Base-by-base conservation (phyloP, 345 rosid species). In the Pugionium cornutum region DNA sequence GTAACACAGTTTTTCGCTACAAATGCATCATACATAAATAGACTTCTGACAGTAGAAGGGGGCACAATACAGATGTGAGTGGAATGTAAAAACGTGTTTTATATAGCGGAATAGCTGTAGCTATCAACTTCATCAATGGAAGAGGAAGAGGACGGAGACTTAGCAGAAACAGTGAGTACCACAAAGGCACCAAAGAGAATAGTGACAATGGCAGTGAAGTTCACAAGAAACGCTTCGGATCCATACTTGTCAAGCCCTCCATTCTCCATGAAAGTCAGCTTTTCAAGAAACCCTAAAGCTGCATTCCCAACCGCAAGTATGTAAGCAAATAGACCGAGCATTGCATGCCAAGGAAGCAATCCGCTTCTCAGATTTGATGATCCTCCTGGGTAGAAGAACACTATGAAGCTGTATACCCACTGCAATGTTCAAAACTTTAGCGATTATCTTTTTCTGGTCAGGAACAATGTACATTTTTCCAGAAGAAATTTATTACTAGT, bases 331-430 rank as follows among this genome's bases (percentile, higher is more conserved):
- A 87, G 48, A 43, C 99, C 97, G 25, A 85, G 71, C 5, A 86
- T 7, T 10, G 86, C 86, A 43, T 95, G 99, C 96, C 96, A 95
- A 0, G 95, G 99, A 39, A 84, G 81, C 7, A 88, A 68, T 4
- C 54, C 78, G 2, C 78, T 67, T 79, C 87, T 82, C 11, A 86
- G 58, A 53, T 41, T 4, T 10, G 42, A 0, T 32, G 92, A 32
- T 18, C 86, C 97, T 72, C 89, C 92, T 1, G 97, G 99, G 75
- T 44, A 95, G 78, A 89, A 84, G 84, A 88, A 88, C 4, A 89
- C 50, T 8, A 78, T 27, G 44, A 94, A 88, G 18, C 99, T 95
- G 48, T 86, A 94, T 69, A 90, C 46, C 96, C 96, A 90, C 99
- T 91, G 83, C 81, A 64, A 55, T 7, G 37, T 61, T 10, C 36